Evolutionary conservation across 78 protist genomes (phyloP).

Genomic region (Dictyostelium firmibasis): DNA sequence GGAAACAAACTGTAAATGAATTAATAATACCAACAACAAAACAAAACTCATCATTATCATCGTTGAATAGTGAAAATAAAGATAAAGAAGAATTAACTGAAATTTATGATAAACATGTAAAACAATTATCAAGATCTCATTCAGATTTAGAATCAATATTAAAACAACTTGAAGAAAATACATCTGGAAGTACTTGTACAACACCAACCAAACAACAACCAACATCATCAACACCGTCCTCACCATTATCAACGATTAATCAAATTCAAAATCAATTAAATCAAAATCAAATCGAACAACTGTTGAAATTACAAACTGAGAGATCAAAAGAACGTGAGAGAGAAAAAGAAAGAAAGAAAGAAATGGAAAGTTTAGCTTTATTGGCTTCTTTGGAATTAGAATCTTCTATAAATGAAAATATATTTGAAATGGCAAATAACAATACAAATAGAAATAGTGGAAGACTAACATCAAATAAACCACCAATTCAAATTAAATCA

Average conservation of each 20-base stretch:
- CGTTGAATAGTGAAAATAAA: neutral
- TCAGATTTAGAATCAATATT: conserved; percentile 8
- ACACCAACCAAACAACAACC: neutral
- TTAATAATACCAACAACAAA: conserved; percentile 7
- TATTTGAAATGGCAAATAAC: neutral
- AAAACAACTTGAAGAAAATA: neutral
- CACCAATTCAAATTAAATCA: conserved; percentile 2
- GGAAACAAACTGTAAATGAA: conserved; percentile 58
- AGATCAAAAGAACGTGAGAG: neutral
- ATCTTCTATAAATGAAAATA: neutral
- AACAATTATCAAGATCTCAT: conserved; percentile 1
- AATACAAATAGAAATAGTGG: neutral
- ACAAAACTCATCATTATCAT: neutral
- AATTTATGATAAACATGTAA: conserved; percentile 2
- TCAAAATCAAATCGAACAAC: conserved; percentile 2
- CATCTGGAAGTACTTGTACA: neutral
- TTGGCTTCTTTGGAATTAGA: neutral
- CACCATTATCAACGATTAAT: neutral
- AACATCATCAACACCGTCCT: neutral
- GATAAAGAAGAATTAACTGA: neutral
- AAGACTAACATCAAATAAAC: neutral
- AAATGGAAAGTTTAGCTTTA: neutral
- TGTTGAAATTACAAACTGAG: neutral
- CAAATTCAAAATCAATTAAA: neutral
- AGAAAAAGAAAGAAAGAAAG: conserved; percentile 2